A percentile compares a stretch with the other conserved stretches of the same genome.
These are phyloP conservation scores for Fusarium mundagurra DNA, from an alignment of 2,329 filamentous ascomycete species.

Conservation along the genomic window DNA sequence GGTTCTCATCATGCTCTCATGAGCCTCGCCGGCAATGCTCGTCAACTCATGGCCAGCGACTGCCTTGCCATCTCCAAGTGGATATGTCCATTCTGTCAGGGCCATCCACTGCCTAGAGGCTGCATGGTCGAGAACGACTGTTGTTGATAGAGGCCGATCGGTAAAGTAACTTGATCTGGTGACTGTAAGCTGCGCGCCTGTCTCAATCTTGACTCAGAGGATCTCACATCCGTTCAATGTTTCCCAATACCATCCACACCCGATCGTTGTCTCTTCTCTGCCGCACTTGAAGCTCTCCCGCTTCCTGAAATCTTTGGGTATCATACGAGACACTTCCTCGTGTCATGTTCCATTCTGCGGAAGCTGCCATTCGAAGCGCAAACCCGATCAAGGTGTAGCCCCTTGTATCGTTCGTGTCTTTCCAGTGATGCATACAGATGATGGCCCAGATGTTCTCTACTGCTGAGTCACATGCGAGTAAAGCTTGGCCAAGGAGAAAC, in stretches of 20 bases:
- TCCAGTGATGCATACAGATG: conserved; percentile 5
- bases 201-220: neutral
- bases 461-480: neutral
- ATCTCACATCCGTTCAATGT: neutral
- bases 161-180: neutral
- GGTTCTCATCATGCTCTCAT: neutral
- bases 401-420: neutral
- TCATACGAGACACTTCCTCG: fast-evolving
- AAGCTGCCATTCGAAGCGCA: neutral
- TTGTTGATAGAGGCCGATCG: neutral
- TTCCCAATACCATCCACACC: neutral
- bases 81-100: neutral
- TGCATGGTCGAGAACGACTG: fast-evolving
- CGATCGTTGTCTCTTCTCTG: neutral
- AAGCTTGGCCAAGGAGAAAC: neutral
- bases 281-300: neutral
- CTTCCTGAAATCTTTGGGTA: fast-evolving
- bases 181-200: neutral
- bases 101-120: neutral
- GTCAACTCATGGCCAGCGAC: neutral
- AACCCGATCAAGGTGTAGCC: neutral
- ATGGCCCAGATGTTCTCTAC: conserved; percentile 4
- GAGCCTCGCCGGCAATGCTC: fast-evolving
- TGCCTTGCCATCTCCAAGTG: neutral
- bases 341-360: neutral